These are phyloP conservation scores for Pythium volutum DNA, from an alignment of 352 stramenopile genomes.

Conservation along the genomic window DNA sequence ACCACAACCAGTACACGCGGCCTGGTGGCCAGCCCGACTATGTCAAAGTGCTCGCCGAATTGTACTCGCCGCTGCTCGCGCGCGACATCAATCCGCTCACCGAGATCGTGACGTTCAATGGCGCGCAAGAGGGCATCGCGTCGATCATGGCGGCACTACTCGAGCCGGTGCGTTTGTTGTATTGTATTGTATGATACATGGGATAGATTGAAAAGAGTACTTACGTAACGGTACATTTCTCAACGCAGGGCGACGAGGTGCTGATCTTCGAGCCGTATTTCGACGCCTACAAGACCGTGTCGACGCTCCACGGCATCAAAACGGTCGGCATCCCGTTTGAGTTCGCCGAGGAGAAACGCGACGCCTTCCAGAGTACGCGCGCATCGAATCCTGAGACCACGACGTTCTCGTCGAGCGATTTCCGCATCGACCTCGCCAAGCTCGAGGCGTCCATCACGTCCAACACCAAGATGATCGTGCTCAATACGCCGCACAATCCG, in stretches of 20 bases:
- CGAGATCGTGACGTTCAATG: constrained; percentile 87
- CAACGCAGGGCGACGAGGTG: constrained; percentile 68
- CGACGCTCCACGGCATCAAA: constrained; percentile 77
- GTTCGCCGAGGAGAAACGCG: constrained; percentile 43
- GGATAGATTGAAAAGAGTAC: background rate
- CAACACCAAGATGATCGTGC: constrained; percentile 93
- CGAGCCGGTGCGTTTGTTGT: constrained; percentile 40
- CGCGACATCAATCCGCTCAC: constrained; percentile 69
- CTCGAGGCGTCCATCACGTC: constrained; percentile 87
- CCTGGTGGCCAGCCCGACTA: constrained; percentile 79
- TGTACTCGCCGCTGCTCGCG: constrained; percentile 72
- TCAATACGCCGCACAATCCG: constrained; percentile 99
- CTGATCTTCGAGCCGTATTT: constrained; percentile 90
- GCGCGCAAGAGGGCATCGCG: constrained; percentile 85
- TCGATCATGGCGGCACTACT: constrained; percentile 75
- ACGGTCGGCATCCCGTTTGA: constrained; percentile 72
- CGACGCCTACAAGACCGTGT: constrained; percentile 86
- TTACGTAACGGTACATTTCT: background rate
- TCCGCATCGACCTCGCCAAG: constrained; percentile 80
- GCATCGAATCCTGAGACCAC: constrained; percentile 3
- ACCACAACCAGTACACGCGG: constrained; percentile 90
- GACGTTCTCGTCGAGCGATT: constrained; percentile 71
- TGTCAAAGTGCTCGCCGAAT: constrained; percentile 71
- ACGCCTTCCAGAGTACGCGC: constrained; percentile 37
- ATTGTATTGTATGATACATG: constrained; percentile 1